Evolutionary conservation across 2,329 filamentous ascomycete genomes (phyloP).

Genomic region (Ophiobolus disseminans): DNA sequence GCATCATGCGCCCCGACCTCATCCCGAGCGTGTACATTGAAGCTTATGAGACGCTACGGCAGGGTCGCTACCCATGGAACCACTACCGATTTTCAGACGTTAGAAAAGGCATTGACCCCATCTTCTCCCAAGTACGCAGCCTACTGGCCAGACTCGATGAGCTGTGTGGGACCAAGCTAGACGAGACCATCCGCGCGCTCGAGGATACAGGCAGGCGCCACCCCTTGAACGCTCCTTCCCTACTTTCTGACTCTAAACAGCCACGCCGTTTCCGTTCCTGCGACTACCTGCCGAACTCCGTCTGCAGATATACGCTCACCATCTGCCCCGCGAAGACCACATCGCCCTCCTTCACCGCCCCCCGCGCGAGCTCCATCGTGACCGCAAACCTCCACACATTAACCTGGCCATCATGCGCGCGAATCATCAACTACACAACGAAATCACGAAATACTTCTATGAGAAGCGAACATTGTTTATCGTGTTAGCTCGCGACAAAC

Average conservation of each 20-base stretch:
- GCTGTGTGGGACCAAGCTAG: slow-evolving; percentile 25
- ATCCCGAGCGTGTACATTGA: slow-evolving; percentile 26
- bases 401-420: slow-evolving; percentile 26
- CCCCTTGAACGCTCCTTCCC: too few relatives aligned
- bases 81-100: slow-evolving; percentile 13
- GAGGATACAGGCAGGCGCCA: slow-evolving; percentile 22
- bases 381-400: slow-evolving; percentile 5
- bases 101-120: slow-evolving; percentile 22
- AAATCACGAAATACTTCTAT: slow-evolving; percentile 25
- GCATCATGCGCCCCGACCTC: slow-evolving; percentile 22
- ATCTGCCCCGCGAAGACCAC: slow-evolving; percentile 22
- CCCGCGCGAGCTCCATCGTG: not conserved
- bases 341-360: slow-evolving; percentile 4
- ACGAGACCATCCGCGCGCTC: slow-evolving; percentile 12
- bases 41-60: slow-evolving; percentile 24
- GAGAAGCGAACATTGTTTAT: slow-evolving; percentile 20
- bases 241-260: slow-evolving; percentile 18
- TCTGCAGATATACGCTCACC: slow-evolving; percentile 24
- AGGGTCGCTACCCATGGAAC: slow-evolving; percentile 24
- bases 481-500: slow-evolving; percentile 4
- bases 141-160: slow-evolving; percentile 25
- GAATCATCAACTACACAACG: slow-evolving; percentile 22
- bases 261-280: slow-evolving; percentile 30
- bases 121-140: slow-evolving; percentile 28
- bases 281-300: slow-evolving; percentile 33